Conservation (phyloP, 345 rosid genomes). For the Cardamine resedifolia region DNA sequence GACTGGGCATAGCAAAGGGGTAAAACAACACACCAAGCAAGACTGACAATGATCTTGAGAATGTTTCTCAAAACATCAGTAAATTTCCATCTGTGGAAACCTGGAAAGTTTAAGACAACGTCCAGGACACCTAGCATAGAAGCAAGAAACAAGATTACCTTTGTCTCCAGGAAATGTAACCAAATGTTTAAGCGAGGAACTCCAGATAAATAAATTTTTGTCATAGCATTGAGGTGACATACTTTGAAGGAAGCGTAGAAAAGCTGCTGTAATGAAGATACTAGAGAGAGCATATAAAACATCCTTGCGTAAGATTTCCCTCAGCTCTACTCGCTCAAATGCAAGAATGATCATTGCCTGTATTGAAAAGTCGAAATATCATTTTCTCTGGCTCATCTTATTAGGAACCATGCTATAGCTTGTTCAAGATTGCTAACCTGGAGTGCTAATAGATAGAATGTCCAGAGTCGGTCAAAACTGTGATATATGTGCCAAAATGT, state of each 20-base stretch:
- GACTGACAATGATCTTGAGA: constrained; percentile 71
- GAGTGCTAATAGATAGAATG: constrained; percentile 79
- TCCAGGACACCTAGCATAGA: constrained; percentile 73
- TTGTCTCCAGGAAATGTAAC: constrained; percentile 22
- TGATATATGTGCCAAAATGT: constrained; percentile 96
- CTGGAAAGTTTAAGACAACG: constrained; percentile 87
- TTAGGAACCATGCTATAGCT: background rate
- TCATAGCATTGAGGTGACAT: constrained; percentile 31
- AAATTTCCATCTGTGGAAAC: constrained; percentile 90
- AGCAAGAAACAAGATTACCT: constrained; percentile 21
- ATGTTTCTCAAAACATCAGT: constrained; percentile 67
- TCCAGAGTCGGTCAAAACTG: constrained; percentile 94
- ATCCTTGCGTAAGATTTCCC: constrained; percentile 59
- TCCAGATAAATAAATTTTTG: background rate
- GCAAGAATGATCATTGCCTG: constrained; percentile 89
- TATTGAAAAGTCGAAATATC: constrained; percentile 29
- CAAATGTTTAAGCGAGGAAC: constrained; percentile 1
- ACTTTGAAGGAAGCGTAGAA: constrained; percentile 89
- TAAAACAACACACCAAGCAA: constrained; percentile 76
- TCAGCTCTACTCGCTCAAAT: constrained; percentile 60
- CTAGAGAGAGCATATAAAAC: constrained; percentile 75
- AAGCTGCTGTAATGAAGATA: constrained; percentile 91
- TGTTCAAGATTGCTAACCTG: constrained; percentile 55
- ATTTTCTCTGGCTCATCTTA: constrained; percentile 9
- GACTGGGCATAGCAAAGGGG: constrained; percentile 71